phyloP scores from a whole-genome alignment of 768 basidiomycete genomes.

The Leccinum uliginosum region DNA sequence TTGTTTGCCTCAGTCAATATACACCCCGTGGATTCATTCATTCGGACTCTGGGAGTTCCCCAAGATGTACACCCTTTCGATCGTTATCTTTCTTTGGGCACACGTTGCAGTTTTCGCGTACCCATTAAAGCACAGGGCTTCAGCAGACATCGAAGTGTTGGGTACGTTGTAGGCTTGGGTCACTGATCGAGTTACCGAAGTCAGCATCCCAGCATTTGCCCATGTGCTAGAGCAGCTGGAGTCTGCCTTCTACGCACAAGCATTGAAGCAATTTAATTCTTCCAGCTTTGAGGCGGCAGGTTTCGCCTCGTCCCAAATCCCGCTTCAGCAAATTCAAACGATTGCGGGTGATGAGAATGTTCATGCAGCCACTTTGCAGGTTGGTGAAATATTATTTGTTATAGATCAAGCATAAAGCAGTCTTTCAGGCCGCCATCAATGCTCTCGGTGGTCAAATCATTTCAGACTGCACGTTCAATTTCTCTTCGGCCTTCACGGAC shows the following conservation, averaged over 20 bases:
- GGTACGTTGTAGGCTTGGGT: constrained; percentile 39
- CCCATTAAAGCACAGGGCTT: constrained; percentile 6
- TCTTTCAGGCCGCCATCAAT: constrained; percentile 41
- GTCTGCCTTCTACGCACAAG: constrained; percentile 63
- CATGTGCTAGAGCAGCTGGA: constrained; percentile 74
- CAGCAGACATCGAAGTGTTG: constrained; percentile 43
- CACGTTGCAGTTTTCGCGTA: constrained; percentile 2
- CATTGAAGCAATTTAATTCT: constrained; percentile 57
- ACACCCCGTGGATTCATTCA: constrained; percentile 22
- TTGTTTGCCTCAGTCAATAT: constrained; percentile 1
- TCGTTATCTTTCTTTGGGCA: neutral
- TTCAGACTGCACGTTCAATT: constrained; percentile 63
- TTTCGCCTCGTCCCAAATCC: constrained; percentile 49
- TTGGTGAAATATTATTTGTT: constrained; percentile 16
- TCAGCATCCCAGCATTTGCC: constrained; percentile 55
- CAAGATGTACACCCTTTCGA: constrained; percentile 4
- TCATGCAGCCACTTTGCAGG: constrained; percentile 55
- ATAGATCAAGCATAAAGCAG: neutral
- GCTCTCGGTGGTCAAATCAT: constrained; percentile 53
- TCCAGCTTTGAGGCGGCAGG: constrained; percentile 64
- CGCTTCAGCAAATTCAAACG: constrained; percentile 55
- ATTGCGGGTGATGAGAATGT: constrained; percentile 62
- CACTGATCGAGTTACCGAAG: neutral
- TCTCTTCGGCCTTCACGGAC: constrained; percentile 55
- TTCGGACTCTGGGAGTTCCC: constrained; percentile 15